phyloP scores from a whole-genome alignment of 257 asterid species.

The Avicennia marina region DNA sequence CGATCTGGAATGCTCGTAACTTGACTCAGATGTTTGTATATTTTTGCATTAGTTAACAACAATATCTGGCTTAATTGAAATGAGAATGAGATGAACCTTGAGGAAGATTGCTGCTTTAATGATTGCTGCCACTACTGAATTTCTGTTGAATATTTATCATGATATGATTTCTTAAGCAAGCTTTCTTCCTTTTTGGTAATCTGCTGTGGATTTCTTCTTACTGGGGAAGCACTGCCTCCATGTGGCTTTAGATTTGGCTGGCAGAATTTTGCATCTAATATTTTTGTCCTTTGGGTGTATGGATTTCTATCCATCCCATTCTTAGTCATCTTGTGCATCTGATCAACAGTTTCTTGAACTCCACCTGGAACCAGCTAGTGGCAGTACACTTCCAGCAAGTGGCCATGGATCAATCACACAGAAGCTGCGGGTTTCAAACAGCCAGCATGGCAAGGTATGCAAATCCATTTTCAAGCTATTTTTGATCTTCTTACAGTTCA shows the following conservation, averaged over 20 bases:
- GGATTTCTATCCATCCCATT: not conserved
- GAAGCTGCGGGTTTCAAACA: constrained; percentile 70
- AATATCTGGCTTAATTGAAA: constrained; percentile 9
- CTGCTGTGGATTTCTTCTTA: constrained; percentile 1
- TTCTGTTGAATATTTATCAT: no score
- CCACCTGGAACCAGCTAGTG: constrained; percentile 93
- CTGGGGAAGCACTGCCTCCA: not conserved
- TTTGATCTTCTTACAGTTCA: no score
- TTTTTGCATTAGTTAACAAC: not conserved
- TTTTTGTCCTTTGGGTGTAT: not conserved
- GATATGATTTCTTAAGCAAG: no score
- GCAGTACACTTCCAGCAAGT: constrained; percentile 65
- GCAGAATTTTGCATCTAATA: not conserved
- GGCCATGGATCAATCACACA: constrained; percentile 70
- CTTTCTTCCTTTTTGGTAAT: no score
- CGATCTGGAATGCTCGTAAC: no score
- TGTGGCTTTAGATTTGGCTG: constrained; percentile 3
- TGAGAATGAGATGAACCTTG: not conserved
- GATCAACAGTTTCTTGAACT: constrained; percentile 82
- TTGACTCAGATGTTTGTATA: no score
- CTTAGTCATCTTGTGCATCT: constrained; percentile 16
- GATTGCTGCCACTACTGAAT: no score
- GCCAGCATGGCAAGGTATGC: constrained; percentile 88
- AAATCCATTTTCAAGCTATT: not conserved
- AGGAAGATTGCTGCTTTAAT: not conserved